Conservation (phyloP, 441 rosid species). For the Arabidopsis hybrid region DNA sequence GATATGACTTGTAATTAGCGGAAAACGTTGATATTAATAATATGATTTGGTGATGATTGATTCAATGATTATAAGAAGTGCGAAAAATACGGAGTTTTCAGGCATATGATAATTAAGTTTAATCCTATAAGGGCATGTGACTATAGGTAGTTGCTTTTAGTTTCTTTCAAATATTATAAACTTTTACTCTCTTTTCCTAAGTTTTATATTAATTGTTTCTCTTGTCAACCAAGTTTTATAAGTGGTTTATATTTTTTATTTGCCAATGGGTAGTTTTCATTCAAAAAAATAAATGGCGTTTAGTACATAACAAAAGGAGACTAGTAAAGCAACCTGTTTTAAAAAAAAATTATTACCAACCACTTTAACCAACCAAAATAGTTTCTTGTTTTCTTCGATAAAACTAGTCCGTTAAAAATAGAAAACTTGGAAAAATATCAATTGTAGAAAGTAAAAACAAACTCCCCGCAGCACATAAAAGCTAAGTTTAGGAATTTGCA, state of each 20-base stretch:
- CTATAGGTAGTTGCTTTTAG: slow-evolving; percentile 27
- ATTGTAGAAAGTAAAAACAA: background rate
- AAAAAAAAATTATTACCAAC: background rate
- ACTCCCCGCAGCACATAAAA: background rate
- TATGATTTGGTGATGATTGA: slow-evolving; percentile 35
- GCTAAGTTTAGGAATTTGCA: background rate
- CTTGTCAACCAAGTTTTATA: slow-evolving; percentile 24
- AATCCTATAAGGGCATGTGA: slow-evolving; percentile 41
- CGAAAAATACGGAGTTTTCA: slow-evolving; percentile 38
- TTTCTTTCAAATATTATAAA: slow-evolving; percentile 12
- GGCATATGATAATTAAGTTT: slow-evolving; percentile 24
- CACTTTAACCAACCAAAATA: background rate
- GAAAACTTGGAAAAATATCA: background rate
- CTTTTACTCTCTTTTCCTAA: background rate
- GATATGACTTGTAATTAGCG: slow-evolving; percentile 36
- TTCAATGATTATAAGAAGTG: slow-evolving; percentile 33
- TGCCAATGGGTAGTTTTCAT: background rate
- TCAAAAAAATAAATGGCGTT: background rate
- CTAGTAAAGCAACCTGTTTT: background rate
- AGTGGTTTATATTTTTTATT: background rate
- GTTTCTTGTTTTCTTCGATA: background rate
- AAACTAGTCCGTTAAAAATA: background rate
- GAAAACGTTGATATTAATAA: slow-evolving; percentile 36
- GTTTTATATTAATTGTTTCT: slow-evolving; percentile 14
- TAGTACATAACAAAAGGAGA: background rate